phyloP scores from a whole-genome alignment of 1,139 yeast species.

The Yamadazyma friedrichii region DNA sequence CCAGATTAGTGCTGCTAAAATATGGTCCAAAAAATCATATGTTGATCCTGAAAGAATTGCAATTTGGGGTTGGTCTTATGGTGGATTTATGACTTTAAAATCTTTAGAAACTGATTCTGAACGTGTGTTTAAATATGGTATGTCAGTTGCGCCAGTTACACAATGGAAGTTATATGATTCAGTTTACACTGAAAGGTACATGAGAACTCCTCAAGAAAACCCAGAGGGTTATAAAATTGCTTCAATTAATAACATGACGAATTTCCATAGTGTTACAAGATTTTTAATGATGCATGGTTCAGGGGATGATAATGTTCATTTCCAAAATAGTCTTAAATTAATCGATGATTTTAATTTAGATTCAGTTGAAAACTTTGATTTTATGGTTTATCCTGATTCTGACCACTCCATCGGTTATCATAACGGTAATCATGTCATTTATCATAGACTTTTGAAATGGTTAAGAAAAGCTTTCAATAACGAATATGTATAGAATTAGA shows the following conservation, averaged over 20 bases:
- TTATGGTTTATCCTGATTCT: conserved; percentile 76
- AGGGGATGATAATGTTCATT: conserved; percentile 82
- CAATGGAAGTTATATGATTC: conserved; percentile 76
- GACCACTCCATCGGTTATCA: conserved; percentile 72
- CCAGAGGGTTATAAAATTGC: conserved; percentile 54
- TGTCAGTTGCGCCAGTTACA: conserved; percentile 81
- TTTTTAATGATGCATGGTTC: conserved; percentile 76
- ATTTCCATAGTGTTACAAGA: conserved; percentile 50
- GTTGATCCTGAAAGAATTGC: conserved; percentile 62
- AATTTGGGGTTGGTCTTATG: conserved; percentile 86
- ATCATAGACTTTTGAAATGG: conserved; percentile 64
- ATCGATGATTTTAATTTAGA: conserved; percentile 60
- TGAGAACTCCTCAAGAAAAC: conserved; percentile 68
- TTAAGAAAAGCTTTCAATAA: conserved; percentile 29
- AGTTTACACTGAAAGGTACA: conserved; percentile 74
- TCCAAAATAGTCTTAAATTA: conserved; percentile 66
- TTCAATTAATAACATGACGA: conserved; percentile 49
- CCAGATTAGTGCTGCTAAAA: conserved; percentile 66
- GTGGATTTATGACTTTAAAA: conserved; percentile 74
- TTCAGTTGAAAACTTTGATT: conserved; percentile 66
- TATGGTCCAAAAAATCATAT: conserved; percentile 53
- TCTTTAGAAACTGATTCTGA: conserved; percentile 68
- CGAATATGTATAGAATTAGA: conserved; percentile 7
- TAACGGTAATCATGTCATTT: conserved; percentile 66
- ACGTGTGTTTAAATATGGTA: conserved; percentile 62